Conservation (phyloP, 192 early-diverging fungal genomes). For the Umbelopsis sp. region DNA sequence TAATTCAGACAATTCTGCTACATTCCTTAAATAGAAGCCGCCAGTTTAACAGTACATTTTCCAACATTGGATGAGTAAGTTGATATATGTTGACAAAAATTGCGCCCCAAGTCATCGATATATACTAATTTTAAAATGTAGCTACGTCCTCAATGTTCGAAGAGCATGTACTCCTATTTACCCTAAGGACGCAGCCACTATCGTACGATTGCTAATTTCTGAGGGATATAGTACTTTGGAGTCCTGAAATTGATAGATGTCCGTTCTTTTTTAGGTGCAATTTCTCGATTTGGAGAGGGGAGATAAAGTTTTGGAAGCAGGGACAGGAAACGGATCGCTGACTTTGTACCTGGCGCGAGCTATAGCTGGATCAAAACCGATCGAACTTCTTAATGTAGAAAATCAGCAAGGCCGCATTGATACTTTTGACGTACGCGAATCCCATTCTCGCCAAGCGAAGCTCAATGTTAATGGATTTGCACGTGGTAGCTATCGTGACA, state of each 20-base stretch:
- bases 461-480: conserved; percentile 50
- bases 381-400: neutral
- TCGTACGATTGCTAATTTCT: conserved; percentile 26
- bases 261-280: conserved; percentile 29
- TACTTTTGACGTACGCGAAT: conserved; percentile 56
- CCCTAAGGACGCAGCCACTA: conserved; percentile 63
- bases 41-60: conserved; percentile 41
- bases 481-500: conserved; percentile 48
- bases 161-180: conserved; percentile 59
- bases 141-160: conserved; percentile 33
- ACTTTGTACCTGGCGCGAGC: conserved; percentile 64
- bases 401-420: conserved; percentile 39
- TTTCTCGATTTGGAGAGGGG: conserved; percentile 61
- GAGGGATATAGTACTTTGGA: too few relatives aligned
- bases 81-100: neutral
- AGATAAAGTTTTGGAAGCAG: conserved; percentile 64
- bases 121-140: neutral
- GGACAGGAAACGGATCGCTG: conserved; percentile 69
- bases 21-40: conserved; percentile 5
- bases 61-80: conserved; percentile 51
- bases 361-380: conserved; percentile 38
- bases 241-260: neutral
- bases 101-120: too few relatives aligned
- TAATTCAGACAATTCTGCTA: neutral
- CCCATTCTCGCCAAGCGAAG: conserved; percentile 50